Percentiles rank a stretch among this genome's conserved stretches.
These are phyloP conservation scores for Fusarium vanettenii DNA, from an alignment of 2,329 filamentous ascomycete species.

Conservation along the genomic window DNA sequence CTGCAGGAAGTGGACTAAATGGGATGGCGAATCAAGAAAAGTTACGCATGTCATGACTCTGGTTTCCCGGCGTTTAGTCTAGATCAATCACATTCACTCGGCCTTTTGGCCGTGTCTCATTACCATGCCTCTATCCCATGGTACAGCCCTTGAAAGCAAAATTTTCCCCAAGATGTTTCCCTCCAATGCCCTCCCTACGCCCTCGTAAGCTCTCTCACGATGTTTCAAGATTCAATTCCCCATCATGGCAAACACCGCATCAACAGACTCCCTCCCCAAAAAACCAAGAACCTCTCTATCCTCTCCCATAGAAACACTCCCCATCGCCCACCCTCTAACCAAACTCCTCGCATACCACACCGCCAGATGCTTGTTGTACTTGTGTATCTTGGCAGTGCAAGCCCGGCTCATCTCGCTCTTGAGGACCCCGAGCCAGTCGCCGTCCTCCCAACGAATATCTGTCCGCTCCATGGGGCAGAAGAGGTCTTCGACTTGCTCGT, in stretches of 20 bases:
- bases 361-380: slow-evolving; percentile 48
- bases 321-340: slow-evolving; percentile 39
- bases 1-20: slow-evolving; percentile 37
- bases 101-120: neutral
- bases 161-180: neutral
- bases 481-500: slow-evolving; percentile 16
- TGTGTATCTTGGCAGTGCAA: slow-evolving; percentile 43
- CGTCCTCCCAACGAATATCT: slow-evolving; percentile 42
- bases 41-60: neutral
- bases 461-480: slow-evolving; percentile 44
- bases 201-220: neutral
- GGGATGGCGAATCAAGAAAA: neutral
- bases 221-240: slow-evolving; percentile 2
- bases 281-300: slow-evolving; percentile 38
- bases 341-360: slow-evolving; percentile 45
- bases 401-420: slow-evolving; percentile 32
- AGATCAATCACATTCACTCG: neutral
- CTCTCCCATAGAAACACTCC: slow-evolving; percentile 39
- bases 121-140: neutral
- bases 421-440: slow-evolving; percentile 37
- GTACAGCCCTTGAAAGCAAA: neutral
- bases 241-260: slow-evolving; percentile 37
- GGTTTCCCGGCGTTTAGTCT: neutral
- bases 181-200: neutral
- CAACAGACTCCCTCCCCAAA: slow-evolving; percentile 33